Base-by-base conservation (phyloP, 345 rosid species). In the Ceriops zippeliana region DNA sequence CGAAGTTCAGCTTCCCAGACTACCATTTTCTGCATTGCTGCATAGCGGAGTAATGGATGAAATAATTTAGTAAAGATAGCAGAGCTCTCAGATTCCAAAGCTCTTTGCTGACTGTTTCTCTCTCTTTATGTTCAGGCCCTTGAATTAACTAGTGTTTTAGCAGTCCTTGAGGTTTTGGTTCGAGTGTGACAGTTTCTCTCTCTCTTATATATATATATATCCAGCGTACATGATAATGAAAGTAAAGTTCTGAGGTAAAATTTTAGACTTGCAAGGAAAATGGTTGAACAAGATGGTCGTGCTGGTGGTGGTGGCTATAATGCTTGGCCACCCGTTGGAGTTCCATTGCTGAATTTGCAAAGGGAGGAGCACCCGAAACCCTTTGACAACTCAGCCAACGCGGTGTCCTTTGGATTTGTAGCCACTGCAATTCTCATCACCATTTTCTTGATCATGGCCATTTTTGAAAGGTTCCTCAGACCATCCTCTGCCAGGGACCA, bases 381-480 rank as follows among this genome's bases (percentile, higher is more conserved):
- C 77, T 82, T 85, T 63, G 91, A 86, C 75, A 87, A 81, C 83
- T 83, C 98, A 16, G 91, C 90, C 34, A 88, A 87, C 75, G 96
- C 98, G 11, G 90, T 92, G 65, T 87, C 97, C 10, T 90, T 91
- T 68, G 90, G 96, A 38, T 86, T 91, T 72, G 90, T 87, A 26
- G 96, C 93, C 16, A 91, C 96, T 17, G 96, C 91, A 70, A 83
- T 89, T 76, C 90, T 90, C 76, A 84, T 90, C 56, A 83, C 87
- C 58, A 87, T 90, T 88, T 92, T 92, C 82, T 86, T 92, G 38
- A 81, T 86, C 70, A 80, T 90, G 79, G 98, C 97, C 66, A 80
- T 92, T 21, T 90, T 92, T 57, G 98, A 92, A 79, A 87, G 90
- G 74, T 88, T 88, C 70, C 75, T 79, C 57, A 65, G 89, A 56